phyloP scores from a whole-genome alignment of 2,329 filamentous ascomycete genomes.

The Pezizomycotina sp. region DNA sequence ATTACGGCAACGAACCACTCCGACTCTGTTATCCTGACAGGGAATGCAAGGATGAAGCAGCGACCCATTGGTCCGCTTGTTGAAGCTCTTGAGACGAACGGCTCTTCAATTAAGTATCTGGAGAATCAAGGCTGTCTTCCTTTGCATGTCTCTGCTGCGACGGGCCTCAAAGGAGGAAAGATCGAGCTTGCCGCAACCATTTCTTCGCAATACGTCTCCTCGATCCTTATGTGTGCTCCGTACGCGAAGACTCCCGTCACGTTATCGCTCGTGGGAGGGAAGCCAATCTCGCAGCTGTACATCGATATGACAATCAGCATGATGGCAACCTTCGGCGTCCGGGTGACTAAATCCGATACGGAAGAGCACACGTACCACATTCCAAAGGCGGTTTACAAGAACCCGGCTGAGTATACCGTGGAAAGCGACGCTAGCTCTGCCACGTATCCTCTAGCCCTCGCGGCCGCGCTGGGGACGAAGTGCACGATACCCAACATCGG shows the following conservation, averaged over 20 bases:
- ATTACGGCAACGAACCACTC: conserved; percentile 48
- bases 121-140: conserved; percentile 73
- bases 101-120: conserved; percentile 71
- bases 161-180: conserved; percentile 66
- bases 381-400: conserved; percentile 65
- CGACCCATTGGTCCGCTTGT: conserved; percentile 86
- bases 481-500: conserved; percentile 96
- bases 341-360: conserved; percentile 56
- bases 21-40: conserved; percentile 64
- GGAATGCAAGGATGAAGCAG: conserved; percentile 91
- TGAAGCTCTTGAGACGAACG: conserved; percentile 72
- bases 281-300: conserved; percentile 90
- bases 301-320: conserved; percentile 98
- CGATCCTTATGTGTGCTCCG: conserved; percentile 86
- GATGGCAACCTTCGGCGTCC: conserved; percentile 84
- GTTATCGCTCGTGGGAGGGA: conserved; percentile 78
- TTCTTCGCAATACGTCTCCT: conserved; percentile 98
- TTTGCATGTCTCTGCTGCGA: conserved; percentile 62
- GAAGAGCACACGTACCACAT: conserved; percentile 90
- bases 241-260: conserved; percentile 92
- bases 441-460: conserved; percentile 85
- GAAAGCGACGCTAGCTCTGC: conserved; percentile 97
- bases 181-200: conserved; percentile 90
- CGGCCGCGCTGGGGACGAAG: conserved; percentile 86
- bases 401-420: conserved; percentile 70